Conservation (phyloP, 1,284 basidiomycete species). For the Mrakiaceae sp. region DNA sequence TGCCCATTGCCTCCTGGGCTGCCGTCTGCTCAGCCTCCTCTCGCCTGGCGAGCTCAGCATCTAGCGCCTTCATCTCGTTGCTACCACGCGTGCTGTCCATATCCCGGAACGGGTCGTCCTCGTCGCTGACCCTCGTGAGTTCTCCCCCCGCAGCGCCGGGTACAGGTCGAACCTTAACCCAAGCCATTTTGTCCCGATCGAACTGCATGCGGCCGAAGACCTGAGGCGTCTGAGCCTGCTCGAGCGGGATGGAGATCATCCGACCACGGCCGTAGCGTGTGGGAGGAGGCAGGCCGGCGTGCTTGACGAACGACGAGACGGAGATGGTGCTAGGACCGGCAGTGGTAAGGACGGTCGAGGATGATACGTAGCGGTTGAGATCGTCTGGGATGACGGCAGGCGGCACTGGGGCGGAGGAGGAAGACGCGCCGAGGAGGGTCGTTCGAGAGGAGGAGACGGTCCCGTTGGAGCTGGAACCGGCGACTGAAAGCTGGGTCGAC, state of each 20-base stretch:
- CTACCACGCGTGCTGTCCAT: constrained; percentile 51
- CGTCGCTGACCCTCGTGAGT: constrained; percentile 33
- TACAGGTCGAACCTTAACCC: constrained; percentile 54
- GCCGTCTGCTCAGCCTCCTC: too few species aligned
- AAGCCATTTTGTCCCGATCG: constrained; percentile 65
- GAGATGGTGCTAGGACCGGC: constrained; percentile 56
- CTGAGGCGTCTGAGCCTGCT: constrained; percentile 46
- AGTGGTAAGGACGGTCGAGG: constrained; percentile 38
- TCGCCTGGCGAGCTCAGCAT: constrained; percentile 15
- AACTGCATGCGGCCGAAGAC: constrained; percentile 76
- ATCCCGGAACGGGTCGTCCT: constrained; percentile 63
- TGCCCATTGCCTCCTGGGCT: too few species aligned
- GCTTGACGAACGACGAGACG: constrained; percentile 72
- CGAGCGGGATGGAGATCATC: constrained; percentile 33
- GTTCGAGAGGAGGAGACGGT: background rate
- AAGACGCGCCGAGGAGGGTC: background rate
- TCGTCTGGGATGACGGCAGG: constrained; percentile 47
- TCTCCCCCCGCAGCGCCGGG: constrained; percentile 32
- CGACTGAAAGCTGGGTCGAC: too few species aligned
- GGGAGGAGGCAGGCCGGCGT: constrained; percentile 50
- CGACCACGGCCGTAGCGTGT: constrained; percentile 13
- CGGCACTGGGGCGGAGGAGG: background rate
- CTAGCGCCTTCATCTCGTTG: constrained; percentile 38
- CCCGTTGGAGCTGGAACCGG: background rate
- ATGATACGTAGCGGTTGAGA: constrained; percentile 70